Evolutionary conservation across 257 asterid genomes (phyloP).

Genomic region (Sherardia arvensis): DNA sequence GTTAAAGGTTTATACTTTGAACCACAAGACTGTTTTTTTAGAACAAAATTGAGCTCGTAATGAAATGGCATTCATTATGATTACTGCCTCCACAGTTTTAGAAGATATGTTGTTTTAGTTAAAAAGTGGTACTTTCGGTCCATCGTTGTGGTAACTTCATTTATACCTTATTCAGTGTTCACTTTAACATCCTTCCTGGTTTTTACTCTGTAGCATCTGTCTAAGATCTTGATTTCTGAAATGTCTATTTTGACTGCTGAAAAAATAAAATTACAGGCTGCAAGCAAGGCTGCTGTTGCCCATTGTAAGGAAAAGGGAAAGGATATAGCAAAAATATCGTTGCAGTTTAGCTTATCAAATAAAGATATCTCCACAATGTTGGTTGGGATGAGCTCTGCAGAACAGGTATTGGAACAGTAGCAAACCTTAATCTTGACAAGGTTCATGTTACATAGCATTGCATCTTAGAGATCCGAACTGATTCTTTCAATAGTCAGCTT

Average conservation of each 20-base stretch:
- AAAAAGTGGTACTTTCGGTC: neutral
- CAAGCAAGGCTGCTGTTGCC: constrained; percentile 74
- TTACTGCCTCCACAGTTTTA: neutral
- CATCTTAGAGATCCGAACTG: neutral
- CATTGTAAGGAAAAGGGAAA: constrained; percentile 61
- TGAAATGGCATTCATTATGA: neutral
- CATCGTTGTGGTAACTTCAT: neutral
- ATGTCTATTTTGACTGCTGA: neutral
- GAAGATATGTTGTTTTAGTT: neutral
- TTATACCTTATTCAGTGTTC: neutral
- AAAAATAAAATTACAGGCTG: constrained; percentile 40
- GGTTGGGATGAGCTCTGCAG: constrained; percentile 86
- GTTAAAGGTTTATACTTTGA: neutral
- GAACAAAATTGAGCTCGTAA: neutral
- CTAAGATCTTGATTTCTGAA: neutral
- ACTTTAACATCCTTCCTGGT: neutral
- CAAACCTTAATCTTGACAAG: neutral
- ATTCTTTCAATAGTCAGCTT: neutral
- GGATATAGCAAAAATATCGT: constrained; percentile 63
- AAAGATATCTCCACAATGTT: constrained; percentile 64
- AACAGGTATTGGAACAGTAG: constrained; percentile 46
- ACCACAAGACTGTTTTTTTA: neutral
- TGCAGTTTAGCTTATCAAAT: constrained; percentile 80
- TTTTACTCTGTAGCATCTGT: neutral
- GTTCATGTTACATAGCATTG: constrained; percentile 1